Conservation (phyloP, 1,284 basidiomycete species). For the Heterobasidion annosum region DNA sequence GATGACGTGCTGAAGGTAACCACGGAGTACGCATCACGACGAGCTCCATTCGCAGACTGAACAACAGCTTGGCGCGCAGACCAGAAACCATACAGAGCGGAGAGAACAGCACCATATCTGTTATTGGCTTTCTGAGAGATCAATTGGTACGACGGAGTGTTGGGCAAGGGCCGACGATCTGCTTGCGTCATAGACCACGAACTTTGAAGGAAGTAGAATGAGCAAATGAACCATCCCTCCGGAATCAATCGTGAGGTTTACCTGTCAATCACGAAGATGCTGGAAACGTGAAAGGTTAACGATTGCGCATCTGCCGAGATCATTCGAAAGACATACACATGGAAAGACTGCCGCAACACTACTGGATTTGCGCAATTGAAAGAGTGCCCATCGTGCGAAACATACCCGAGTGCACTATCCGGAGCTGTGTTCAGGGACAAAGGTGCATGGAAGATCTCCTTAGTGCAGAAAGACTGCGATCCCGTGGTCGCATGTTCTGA, state of each 20-base stretch:
- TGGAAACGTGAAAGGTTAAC: slow-evolving; percentile 13
- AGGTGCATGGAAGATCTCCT: slow-evolving; percentile 45
- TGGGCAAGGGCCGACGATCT: neutral
- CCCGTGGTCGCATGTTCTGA: slow-evolving; percentile 34
- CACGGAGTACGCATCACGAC: neutral
- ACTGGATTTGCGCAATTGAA: slow-evolving; percentile 50
- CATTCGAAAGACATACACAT: slow-evolving; percentile 35
- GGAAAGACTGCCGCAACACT: slow-evolving; percentile 44
- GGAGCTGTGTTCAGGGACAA: slow-evolving; percentile 18
- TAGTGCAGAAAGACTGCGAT: slow-evolving; percentile 38
- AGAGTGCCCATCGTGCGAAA: slow-evolving; percentile 47
- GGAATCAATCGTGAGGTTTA: slow-evolving; percentile 8
- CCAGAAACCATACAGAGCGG: neutral
- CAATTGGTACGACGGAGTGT: neutral
- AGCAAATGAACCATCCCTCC: no score
- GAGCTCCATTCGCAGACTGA: slow-evolving; percentile 14
- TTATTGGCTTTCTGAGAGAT: neutral
- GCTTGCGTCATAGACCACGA: slow-evolving; percentile 39
- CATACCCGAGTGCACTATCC: slow-evolving; percentile 30
- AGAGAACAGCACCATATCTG: neutral
- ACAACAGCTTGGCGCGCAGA: slow-evolving; percentile 7
- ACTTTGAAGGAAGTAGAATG: slow-evolving; percentile 17
- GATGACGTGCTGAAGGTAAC: neutral
- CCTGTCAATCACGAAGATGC: slow-evolving; percentile 47
- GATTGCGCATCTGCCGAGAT: neutral